These are phyloP conservation scores for Citrullus mucosospermus DNA, from an alignment of 306 rosid species.

Conservation along the genomic window DNA sequence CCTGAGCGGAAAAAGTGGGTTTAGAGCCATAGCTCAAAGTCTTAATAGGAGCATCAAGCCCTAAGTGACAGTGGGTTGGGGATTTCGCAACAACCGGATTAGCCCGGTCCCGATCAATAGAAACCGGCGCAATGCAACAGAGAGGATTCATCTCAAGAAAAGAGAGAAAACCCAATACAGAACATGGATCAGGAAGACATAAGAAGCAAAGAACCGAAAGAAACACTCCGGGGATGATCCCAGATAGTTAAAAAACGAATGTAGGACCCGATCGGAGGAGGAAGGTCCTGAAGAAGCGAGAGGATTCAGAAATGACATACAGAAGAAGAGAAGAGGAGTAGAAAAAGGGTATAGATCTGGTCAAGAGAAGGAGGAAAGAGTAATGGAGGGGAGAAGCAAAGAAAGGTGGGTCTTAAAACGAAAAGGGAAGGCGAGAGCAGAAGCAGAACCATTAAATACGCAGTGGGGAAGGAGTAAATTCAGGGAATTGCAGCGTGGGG, in stretches of 20 bases:
- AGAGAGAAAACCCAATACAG: background rate
- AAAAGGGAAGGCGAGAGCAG: slow-evolving; percentile 4
- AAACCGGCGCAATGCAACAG: slow-evolving; percentile 99
- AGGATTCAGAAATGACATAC: slow-evolving; percentile 23
- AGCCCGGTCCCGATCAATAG: slow-evolving; percentile 77
- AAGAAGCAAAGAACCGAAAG: background rate
- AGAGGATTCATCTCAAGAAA: slow-evolving; percentile 62
- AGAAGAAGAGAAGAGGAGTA: slow-evolving; percentile 6
- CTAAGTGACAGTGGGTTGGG: slow-evolving; percentile 40
- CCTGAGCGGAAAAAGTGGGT: slow-evolving; percentile 48
- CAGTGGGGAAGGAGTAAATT: slow-evolving; percentile 17
- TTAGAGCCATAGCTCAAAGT: slow-evolving; percentile 37
- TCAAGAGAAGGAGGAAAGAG: background rate
- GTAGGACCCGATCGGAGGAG: slow-evolving; percentile 21
- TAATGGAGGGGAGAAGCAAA: background rate
- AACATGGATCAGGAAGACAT: slow-evolving; percentile 10
- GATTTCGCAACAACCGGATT: slow-evolving; percentile 35
- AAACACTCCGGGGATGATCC: slow-evolving; percentile 2
- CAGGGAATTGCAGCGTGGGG: slow-evolving; percentile 11
- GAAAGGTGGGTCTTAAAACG: slow-evolving; percentile 19
- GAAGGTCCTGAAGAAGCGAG: background rate
- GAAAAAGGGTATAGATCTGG: slow-evolving; percentile 11
- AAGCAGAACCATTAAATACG: slow-evolving; percentile 28
- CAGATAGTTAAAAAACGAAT: background rate
- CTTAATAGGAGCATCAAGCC: slow-evolving; percentile 38